Percentiles rank a stretch among this genome's conserved stretches.
phyloP scores from a whole-genome alignment of 169 alveolate species.

The Plasmodium reichenowi region DNA sequence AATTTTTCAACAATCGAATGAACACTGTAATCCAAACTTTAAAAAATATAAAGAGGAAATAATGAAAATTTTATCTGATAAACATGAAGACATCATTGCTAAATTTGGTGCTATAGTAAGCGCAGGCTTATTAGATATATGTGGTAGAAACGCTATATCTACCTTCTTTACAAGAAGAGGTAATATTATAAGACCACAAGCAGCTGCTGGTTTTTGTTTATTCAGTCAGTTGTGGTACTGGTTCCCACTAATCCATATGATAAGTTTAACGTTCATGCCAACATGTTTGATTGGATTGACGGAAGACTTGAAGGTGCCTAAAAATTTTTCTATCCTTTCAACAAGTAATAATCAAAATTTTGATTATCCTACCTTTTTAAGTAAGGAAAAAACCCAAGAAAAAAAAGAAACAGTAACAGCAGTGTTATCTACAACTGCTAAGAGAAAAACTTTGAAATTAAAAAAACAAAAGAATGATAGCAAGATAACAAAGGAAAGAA shows the following conservation, averaged over 20 bases:
- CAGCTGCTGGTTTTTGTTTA: constrained; percentile 96
- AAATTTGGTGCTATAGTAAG: constrained; percentile 97
- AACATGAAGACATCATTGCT: constrained; percentile 96
- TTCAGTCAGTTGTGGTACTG: constrained; percentile 98
- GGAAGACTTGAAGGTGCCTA: constrained; percentile 91
- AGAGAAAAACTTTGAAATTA: constrained; percentile 81
- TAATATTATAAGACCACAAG: constrained; percentile 92
- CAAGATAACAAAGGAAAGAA: constrained; percentile 56
- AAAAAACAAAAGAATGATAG: constrained; percentile 66
- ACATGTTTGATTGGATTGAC: constrained; percentile 91
- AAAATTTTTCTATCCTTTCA: constrained; percentile 87
- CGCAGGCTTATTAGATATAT: constrained; percentile 95
- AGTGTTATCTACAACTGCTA: constrained; percentile 87
- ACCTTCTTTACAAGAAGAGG: constrained; percentile 82
- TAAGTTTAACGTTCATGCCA: constrained; percentile 93
- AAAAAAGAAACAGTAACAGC: constrained; percentile 90
- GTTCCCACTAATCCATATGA: constrained; percentile 96
- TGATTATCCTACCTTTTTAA: constrained; percentile 86
- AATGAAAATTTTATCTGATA: constrained; percentile 91
- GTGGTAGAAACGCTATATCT: constrained; percentile 91
- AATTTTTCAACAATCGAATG: constrained; percentile 91
- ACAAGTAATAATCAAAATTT: constrained; percentile 86
- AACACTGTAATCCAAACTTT: constrained; percentile 89
- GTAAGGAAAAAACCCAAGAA: constrained; percentile 82
- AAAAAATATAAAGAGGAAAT: constrained; percentile 88